Base-by-base conservation (phyloP, 768 basidiomycete species). In the Amanita fuliginea region DNA sequence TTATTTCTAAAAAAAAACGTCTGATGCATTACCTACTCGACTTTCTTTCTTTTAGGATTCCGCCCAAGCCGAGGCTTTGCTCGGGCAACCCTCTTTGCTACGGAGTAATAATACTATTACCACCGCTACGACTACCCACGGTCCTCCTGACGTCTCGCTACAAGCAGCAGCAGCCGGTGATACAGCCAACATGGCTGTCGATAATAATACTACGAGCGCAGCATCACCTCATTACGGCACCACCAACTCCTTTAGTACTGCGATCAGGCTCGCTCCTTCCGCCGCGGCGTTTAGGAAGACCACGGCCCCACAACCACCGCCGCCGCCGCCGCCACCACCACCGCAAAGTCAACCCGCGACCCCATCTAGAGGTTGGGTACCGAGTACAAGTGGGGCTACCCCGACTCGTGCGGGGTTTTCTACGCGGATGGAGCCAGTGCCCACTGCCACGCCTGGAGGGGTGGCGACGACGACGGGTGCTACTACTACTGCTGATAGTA, bases 211-310 rank as follows among this genome's bases (percentile, higher is more conserved):
- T n/a, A 74, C 9, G 46, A 65, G 10, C 49, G 62, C 26, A 9
- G 16, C 36, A 14, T 40, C 28, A 21, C 26, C 47, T 6, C 26
- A 32, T 49, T 42, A 60, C 32, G 57, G 53, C 41, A 44, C 55
- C 41, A 44, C 55, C 3, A 58, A 59, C 18, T 65, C 66, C 6
- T 72, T 86, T 18, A 82, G 83, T 6, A 88, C 83, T 5, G 85
- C 86, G 0, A 75, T 86, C 53, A 78, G 69, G 55, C 76, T 88
- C 18, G 84, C 78, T 9, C 86, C 86, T 0, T 81, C 86, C 11
- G 67, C 77, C 9, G 73, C 85, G 22, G 86, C 85, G 6, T 89
- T 88, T 65, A 71, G 79, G 47, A 80, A 76, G 55, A 64, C 42
- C 40, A 44, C 53, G 0, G 52, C 44, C 16, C 39, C 57, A 5